A percentile compares a stretch with the other conserved stretches of the same genome.
Conservation (phyloP, 1,284 basidiomycete species). For the Trichosporon sp. region DNA sequence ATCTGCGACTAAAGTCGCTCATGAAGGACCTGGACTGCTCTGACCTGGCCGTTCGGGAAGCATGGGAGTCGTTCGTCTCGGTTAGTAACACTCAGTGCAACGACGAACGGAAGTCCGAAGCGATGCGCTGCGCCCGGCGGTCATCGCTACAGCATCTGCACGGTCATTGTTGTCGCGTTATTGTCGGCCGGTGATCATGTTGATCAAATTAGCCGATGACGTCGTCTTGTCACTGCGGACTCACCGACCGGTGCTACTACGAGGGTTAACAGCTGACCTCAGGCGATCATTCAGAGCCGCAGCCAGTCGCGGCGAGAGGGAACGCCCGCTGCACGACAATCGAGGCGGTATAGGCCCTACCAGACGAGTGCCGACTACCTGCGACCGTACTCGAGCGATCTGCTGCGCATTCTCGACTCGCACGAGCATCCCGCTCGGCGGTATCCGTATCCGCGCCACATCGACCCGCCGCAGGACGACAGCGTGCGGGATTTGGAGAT, state of each 20-base stretch:
- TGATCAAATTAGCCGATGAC: background rate
- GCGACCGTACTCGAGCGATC: background rate
- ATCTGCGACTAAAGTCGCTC: slow-evolving; percentile 11
- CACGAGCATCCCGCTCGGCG: background rate
- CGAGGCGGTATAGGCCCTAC: background rate
- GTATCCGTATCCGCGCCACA: background rate
- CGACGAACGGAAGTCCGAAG: background rate
- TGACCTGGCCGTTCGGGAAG: slow-evolving; percentile 1
- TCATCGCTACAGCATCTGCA: too few relatives aligned
- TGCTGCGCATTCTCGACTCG: background rate
- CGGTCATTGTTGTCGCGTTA: too few relatives aligned
- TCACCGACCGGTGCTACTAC: too few relatives aligned
- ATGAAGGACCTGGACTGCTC: slow-evolving; percentile 5
- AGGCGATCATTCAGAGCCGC: background rate
- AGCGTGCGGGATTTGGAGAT: background rate
- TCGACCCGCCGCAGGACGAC: background rate
- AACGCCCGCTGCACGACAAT: background rate
- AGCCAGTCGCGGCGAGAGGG: background rate
- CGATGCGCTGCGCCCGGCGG: background rate
- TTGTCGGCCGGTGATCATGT: background rate
- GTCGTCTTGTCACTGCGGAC: background rate
- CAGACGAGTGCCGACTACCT: background rate
- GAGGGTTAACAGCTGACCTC: background rate
- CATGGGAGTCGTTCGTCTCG: slow-evolving; percentile 15
- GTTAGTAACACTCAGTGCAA: background rate